phyloP scores from a whole-genome alignment of 1,284 basidiomycete species.

The Ustilago shanxiensis region DNA sequence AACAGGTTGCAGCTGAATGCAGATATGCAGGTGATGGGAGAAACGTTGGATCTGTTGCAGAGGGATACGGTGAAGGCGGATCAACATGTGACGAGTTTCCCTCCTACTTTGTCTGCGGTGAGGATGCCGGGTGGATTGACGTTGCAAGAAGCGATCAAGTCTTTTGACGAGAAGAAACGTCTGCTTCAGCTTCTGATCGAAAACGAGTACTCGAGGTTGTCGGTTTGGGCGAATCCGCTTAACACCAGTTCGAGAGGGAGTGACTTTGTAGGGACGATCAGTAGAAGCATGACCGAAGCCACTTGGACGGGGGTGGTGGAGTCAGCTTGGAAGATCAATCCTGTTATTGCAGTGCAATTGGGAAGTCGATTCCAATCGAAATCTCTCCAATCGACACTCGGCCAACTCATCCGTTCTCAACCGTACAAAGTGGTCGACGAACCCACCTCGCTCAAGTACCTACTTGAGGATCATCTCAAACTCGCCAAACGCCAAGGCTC shows the following conservation, averaged over 20 bases:
- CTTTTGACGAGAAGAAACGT: constrained; percentile 47
- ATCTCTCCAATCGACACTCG: constrained; percentile 78
- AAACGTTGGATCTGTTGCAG: constrained; percentile 83
- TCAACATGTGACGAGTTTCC: constrained; percentile 58
- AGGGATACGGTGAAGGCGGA: constrained; percentile 78
- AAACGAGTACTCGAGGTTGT: constrained; percentile 87
- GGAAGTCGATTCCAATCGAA: constrained; percentile 85
- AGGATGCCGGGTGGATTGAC: constrained; percentile 53
- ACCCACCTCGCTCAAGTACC: constrained; percentile 82
- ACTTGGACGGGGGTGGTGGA: constrained; percentile 80
- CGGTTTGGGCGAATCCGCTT: constrained; percentile 90
- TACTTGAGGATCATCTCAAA: constrained; percentile 87
- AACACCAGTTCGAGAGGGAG: constrained; percentile 77
- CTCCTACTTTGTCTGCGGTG: constrained; percentile 42
- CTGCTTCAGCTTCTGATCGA: constrained; percentile 83
- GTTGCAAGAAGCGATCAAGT: constrained; percentile 42
- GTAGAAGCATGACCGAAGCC: constrained; percentile 74
- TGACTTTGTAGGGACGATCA: constrained; percentile 51
- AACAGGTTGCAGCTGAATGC: constrained; percentile 89
- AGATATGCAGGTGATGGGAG: constrained; percentile 86
- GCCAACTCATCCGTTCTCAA: constrained; percentile 80
- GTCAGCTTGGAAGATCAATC: constrained; percentile 85
- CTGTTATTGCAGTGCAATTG: constrained; percentile 84
- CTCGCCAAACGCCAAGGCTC: constrained; percentile 72
- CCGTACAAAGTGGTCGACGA: constrained; percentile 80